phyloP scores from a whole-genome alignment of 2,329 filamentous ascomycete species.

The Fusarium sp. region DNA sequence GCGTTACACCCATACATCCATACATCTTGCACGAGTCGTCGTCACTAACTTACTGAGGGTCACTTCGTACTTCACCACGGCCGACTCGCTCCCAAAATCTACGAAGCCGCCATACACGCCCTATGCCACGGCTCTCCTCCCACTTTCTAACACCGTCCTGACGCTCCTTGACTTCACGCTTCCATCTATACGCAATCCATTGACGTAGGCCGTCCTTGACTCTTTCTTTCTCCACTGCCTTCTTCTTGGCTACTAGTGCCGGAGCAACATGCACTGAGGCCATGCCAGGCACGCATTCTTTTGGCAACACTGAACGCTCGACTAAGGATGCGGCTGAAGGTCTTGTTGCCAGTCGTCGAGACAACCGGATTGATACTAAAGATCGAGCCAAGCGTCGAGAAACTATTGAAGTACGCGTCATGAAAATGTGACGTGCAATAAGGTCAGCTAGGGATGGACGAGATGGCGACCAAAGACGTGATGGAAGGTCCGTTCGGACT shows the following conservation, averaged over 20 bases:
- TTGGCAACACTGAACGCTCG: slow-evolving; percentile 72
- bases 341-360: slow-evolving; percentile 70
- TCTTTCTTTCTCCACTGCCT: slow-evolving; percentile 74
- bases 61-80: slow-evolving; percentile 52
- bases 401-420: slow-evolving; percentile 74
- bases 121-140: slow-evolving; percentile 66
- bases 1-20: slow-evolving; percentile 3
- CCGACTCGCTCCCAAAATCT: slow-evolving; percentile 76
- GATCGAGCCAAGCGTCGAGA: slow-evolving; percentile 73
- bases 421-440: slow-evolving; percentile 73
- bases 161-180: slow-evolving; percentile 63
- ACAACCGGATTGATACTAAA: slow-evolving; percentile 74
- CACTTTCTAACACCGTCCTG: slow-evolving; percentile 61
- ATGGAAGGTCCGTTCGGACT: slow-evolving; percentile 66
- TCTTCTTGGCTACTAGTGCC: slow-evolving; percentile 71
- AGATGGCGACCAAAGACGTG: slow-evolving; percentile 67
- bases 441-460: slow-evolving; percentile 73
- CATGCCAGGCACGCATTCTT: slow-evolving; percentile 69
- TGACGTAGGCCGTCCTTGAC: slow-evolving; percentile 75
- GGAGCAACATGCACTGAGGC: slow-evolving; percentile 64
- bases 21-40: slow-evolving; percentile 6
- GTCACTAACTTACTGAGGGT: slow-evolving; percentile 39
- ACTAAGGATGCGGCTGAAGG: slow-evolving; percentile 72
- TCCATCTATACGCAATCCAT: slow-evolving; percentile 74
- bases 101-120: slow-evolving; percentile 71